Conservation (phyloP, 257 asterid genomes). For the Solanum rostratum region DNA sequence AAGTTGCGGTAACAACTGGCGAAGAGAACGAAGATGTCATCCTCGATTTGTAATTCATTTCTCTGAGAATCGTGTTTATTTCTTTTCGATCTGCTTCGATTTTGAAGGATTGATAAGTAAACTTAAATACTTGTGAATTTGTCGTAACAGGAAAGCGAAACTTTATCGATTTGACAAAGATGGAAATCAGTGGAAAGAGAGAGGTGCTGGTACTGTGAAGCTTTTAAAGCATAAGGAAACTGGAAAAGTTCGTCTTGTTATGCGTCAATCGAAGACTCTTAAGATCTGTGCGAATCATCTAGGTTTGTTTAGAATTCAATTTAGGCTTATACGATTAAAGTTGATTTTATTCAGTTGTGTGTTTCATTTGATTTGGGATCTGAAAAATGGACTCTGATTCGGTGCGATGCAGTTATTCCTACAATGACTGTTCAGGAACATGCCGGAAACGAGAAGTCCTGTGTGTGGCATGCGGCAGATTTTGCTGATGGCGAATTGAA, state of each 20-base stretch:
- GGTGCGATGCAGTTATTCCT: conserved; percentile 15
- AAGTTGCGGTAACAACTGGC: conserved; percentile 47
- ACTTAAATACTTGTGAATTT: not conserved
- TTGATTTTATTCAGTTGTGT: not conserved
- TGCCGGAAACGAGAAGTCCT: conserved; percentile 36
- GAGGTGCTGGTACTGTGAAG: conserved; percentile 43
- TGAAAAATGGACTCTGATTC: not conserved
- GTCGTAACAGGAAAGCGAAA: conserved; percentile 22
- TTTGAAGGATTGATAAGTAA: not conserved
- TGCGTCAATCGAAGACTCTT: conserved; percentile 43
- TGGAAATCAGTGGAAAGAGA: conserved; percentile 45
- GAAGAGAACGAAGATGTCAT: conserved; percentile 46
- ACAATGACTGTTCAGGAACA: conserved; percentile 39
- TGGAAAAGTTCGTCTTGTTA: conserved; percentile 39
- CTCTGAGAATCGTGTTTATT: not conserved
- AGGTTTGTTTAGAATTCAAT: conserved; percentile 8
- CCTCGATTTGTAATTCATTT: conserved; percentile 32
- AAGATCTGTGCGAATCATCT: conserved; percentile 52
- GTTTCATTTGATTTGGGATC: not conserved
- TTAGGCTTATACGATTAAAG: not conserved
- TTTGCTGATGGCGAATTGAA: conserved; percentile 43
- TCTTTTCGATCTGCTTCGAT: conserved; percentile 2
- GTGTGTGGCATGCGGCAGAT: conserved; percentile 46
- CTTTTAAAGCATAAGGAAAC: conserved; percentile 29
- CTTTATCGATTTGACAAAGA: conserved; percentile 41